Percentiles rank a stretch among this genome's conserved stretches.
These are phyloP conservation scores for Scheffersomyces cryptocercus DNA, from an alignment of 1,139 yeast species.

Conservation along the genomic window DNA sequence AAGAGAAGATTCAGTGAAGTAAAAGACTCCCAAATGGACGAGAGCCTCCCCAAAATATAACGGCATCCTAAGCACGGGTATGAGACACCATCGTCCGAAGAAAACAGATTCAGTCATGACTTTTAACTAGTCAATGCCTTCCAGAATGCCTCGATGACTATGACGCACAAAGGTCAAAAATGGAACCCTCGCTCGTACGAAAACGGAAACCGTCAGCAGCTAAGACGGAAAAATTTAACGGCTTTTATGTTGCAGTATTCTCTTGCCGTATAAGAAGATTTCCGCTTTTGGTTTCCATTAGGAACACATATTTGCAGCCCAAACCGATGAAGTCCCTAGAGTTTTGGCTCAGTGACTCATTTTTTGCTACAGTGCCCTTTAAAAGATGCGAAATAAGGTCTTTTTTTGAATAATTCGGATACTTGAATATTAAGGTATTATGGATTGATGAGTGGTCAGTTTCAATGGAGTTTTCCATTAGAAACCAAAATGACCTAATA, in stretches of 20 bases:
- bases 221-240: not conserved
- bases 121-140: no score
- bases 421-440: no score
- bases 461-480: not conserved
- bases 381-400: not conserved
- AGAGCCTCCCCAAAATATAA: no score
- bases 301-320: not conserved
- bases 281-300: not conserved
- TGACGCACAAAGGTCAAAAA: not conserved
- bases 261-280: no score
- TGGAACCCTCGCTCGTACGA: slow-evolving; percentile 1
- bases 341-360: not conserved
- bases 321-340: not conserved
- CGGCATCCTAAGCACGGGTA: no score
- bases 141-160: no score
- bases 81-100: no score
- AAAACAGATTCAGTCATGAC: no score
- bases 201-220: not conserved
- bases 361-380: not conserved
- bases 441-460: no score
- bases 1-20: no score
- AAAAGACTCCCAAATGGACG: no score
- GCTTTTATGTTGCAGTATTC: not conserved
- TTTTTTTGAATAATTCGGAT: no score
- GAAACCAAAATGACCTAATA: not conserved